Conservation (phyloP, 768 basidiomycete species). For the Suillus paluster region DNA sequence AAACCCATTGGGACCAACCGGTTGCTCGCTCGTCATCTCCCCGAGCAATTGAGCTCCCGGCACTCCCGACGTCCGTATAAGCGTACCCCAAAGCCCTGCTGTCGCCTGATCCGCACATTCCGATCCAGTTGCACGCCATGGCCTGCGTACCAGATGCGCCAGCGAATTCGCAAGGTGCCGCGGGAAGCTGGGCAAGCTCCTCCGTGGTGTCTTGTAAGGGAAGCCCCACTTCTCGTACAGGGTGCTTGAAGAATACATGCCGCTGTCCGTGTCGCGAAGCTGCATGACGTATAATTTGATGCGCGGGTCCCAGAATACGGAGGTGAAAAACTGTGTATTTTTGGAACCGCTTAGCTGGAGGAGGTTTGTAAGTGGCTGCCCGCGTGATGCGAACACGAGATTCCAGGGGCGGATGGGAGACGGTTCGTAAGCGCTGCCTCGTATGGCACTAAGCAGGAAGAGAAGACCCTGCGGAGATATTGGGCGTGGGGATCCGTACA, state of each 20-base stretch:
- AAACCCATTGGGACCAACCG: neutral
- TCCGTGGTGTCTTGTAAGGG: neutral
- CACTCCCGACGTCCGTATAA: neutral
- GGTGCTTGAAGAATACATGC: neutral
- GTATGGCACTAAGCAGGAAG: neutral
- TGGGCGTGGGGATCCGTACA: neutral
- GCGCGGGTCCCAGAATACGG: slow-evolving; percentile 1
- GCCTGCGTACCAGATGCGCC: neutral
- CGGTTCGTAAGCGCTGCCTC: slow-evolving; percentile 1
- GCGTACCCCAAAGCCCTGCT: neutral
- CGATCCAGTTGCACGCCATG: neutral
- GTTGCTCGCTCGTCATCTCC: neutral
- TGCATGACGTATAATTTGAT: slow-evolving; percentile 1
- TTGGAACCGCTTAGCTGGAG: neutral
- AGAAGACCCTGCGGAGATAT: neutral
- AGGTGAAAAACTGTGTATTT: neutral
- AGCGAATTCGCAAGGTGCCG: neutral
- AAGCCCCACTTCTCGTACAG: slow-evolving; percentile 2
- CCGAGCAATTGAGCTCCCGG: neutral
- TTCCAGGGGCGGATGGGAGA: neutral
- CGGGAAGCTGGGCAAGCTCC: neutral
- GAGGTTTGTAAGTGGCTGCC: neutral
- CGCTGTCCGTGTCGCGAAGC: neutral
- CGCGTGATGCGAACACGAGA: neutral
- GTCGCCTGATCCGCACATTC: neutral